A percentile compares a stretch with the other conserved stretches of the same genome.
Evolutionary conservation across 208 protist genomes (phyloP).

Genomic region (Acanthamoeba triangularis): DNA sequence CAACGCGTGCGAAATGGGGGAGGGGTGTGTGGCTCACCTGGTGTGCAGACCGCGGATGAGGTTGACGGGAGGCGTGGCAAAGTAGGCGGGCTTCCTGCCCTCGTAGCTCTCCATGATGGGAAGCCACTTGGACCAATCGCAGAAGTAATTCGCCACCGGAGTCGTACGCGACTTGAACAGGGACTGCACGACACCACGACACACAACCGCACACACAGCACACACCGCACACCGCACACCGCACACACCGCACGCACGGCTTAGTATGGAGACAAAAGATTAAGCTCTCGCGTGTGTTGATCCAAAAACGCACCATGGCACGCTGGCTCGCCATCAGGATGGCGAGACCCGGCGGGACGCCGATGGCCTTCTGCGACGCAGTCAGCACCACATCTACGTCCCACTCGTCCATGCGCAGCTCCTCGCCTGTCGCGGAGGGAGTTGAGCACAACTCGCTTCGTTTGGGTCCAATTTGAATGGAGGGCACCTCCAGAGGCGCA

Average conservation of each 20-base stretch:
- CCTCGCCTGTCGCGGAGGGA: constrained; percentile 35
- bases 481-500: constrained; percentile 53
- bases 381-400: constrained; percentile 76
- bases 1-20: too few species aligned
- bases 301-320: constrained; percentile 60
- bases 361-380: constrained; percentile 79
- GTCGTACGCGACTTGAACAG: constrained; percentile 39
- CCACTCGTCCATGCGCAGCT: constrained; percentile 80
- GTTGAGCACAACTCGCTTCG: background rate
- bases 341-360: constrained; percentile 68
- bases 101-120: constrained; percentile 81
- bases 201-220: background rate
- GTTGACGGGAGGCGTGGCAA: constrained; percentile 81
- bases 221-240: background rate
- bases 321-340: constrained; percentile 63
- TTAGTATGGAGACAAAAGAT: background rate
- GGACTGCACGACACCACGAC: background rate
- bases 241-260: too few species aligned
- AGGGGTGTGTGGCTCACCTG: background rate
- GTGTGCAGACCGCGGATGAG: constrained; percentile 68
- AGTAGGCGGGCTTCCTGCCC: constrained; percentile 70
- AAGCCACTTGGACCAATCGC: constrained; percentile 75
- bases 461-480: background rate
- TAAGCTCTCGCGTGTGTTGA: background rate
- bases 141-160: constrained; percentile 74